phyloP scores from a whole-genome alignment of 768 basidiomycete genomes.

The Lactifluus rugatus region DNA sequence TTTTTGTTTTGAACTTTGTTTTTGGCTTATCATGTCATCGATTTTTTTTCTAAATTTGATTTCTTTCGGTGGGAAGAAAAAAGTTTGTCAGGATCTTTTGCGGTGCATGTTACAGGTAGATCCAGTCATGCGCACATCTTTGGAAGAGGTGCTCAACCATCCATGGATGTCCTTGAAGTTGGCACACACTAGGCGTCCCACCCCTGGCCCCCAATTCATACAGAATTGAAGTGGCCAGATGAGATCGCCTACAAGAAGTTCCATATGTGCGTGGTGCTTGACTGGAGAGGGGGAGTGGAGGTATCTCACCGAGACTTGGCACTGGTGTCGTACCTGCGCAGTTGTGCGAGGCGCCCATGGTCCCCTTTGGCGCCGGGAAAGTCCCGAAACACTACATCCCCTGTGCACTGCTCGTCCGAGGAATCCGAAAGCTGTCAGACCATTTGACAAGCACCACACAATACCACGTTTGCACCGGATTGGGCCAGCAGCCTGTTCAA shows the following conservation, averaged over 20 bases:
- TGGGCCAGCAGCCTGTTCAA: background rate
- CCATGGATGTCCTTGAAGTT: background rate
- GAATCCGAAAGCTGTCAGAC: background rate
- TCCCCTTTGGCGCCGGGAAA: background rate
- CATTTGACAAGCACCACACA: background rate
- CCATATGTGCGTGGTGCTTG: background rate
- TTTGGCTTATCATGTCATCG: background rate
- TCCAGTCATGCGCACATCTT: background rate
- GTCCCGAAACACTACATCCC: background rate
- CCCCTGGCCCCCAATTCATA: background rate
- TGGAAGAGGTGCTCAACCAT: background rate
- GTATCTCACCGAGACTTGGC: background rate
- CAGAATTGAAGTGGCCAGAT: background rate
- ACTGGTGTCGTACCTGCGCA: background rate
- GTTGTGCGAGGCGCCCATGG: background rate
- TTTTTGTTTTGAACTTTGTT: background rate
- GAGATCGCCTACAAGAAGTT: background rate
- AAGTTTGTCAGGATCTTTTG: constrained; percentile 3
- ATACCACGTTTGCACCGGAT: background rate
- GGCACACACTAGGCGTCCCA: background rate
- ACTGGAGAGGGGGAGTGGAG: background rate
- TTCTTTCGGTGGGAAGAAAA: background rate
- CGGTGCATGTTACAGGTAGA: background rate
- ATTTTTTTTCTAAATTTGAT: too few species aligned
- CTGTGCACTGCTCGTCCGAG: background rate